Base-by-base conservation (phyloP, 805 yeast species). In the Candida taoyuanica region DNA sequence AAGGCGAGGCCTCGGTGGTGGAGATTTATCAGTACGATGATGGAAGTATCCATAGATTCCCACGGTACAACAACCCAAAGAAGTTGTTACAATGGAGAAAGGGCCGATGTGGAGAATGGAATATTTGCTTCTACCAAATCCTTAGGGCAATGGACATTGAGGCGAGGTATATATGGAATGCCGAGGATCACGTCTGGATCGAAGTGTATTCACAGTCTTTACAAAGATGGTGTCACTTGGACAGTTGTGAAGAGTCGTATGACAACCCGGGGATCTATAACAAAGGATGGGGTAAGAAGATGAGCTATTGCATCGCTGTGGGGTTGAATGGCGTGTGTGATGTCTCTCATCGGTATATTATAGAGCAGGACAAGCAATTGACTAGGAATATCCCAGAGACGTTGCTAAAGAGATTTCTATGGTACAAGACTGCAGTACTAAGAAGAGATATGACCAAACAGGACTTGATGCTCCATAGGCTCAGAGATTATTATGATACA, bases 21-120 rank as follows among this genome's bases (percentile, higher is more conserved):
- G 98, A 91, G 56, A 53, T 74, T 3, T 87, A 82, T 56, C 54
- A 58, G 43, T 89, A 96, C 56, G 46, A 48, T 2, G 87, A 96
- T 58, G 46, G 56, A 2, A 29, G 38, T 0, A 37, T 40, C 1
- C 65, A 76, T 13, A 64, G 85, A 33, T 91, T 87, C 47, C 88
- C 96, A 1, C 67, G 98, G 26, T 83, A 84, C 53, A 81, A 84
- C 54, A 73, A 78, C 44, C 83, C 91, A 0, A 62, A 62, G 1
- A 74, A 71, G 42, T 62, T 91, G 17, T 59, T 91, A 13, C 64
- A 73, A 20, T 73, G 81, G 0, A 64, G 86, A 30, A 55, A 56
- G 24, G 98, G 98, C 0, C 68, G 98, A 33, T 91, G 98, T 61
- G 98, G 98, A 1, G 98, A 91, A 58, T 91, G 95, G 95, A 91